phyloP scores from a whole-genome alignment of 257 asterid species.

The Fraxinus excelsior region DNA sequence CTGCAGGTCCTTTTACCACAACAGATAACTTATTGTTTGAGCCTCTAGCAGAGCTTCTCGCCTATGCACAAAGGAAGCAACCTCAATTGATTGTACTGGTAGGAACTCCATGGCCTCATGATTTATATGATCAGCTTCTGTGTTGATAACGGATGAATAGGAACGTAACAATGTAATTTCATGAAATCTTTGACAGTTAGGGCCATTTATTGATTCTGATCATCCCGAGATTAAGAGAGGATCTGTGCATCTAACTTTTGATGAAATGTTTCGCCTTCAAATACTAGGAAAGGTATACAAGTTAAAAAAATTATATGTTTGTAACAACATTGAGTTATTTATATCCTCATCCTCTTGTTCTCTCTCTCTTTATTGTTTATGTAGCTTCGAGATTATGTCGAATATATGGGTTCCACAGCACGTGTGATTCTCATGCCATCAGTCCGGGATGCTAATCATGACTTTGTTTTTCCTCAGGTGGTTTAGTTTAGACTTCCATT shows the following conservation, averaged over 20 bases:
- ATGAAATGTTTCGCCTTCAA: conserved; percentile 69
- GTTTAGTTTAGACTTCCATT: conserved; percentile 6
- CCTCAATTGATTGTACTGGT: conserved; percentile 93
- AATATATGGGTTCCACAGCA: conserved; percentile 85
- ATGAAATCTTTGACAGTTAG: conserved; percentile 61
- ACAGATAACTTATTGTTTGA: conserved; percentile 81
- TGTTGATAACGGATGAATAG: conserved; percentile 17
- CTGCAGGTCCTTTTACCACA: conserved; percentile 95
- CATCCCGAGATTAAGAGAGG: conserved; percentile 85
- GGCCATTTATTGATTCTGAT: conserved; percentile 93
- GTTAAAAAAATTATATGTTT: conserved; percentile 3
- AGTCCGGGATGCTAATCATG: conserved; percentile 90
- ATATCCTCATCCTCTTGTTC: conserved; percentile 19
- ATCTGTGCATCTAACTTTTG: conserved; percentile 59
- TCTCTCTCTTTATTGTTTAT: conserved; percentile 28
- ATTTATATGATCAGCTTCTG: conserved; percentile 16
- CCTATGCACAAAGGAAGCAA: conserved; percentile 85
- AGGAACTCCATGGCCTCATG: conserved; percentile 22
- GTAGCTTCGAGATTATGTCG: conserved; percentile 93
- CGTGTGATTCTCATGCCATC: conserved; percentile 88
- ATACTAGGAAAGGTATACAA: conserved; percentile 78
- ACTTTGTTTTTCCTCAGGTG: conserved; percentile 93
- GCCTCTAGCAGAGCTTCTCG: conserved; percentile 84
- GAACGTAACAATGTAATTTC: conserved; percentile 26
- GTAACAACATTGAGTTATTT: background rate